Conservation (phyloP, 2,329 filamentous ascomycete genomes). For the Pezicula radicicola region DNA sequence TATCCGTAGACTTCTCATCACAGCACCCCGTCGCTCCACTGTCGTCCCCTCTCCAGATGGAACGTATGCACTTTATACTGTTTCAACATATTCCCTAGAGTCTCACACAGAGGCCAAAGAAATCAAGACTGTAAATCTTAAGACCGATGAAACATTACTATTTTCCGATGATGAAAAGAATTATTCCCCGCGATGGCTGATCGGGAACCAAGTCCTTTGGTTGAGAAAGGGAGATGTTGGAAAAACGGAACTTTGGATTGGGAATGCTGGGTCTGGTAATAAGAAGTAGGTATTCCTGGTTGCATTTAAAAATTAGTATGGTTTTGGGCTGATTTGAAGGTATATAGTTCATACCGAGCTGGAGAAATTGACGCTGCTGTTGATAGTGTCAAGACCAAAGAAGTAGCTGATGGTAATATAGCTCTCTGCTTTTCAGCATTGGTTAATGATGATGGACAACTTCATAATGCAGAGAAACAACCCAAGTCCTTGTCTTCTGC, state of each 20-base stretch:
- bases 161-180: not conserved
- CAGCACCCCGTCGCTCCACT: constrained; percentile 67
- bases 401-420: not conserved
- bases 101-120: not conserved
- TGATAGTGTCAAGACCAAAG: not conserved
- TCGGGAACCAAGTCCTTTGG: constrained; percentile 1
- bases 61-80: constrained; percentile 59
- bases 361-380: not conserved
- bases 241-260: constrained; percentile 3
- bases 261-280: not conserved
- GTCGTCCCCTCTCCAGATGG: constrained; percentile 64
- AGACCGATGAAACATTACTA: not conserved
- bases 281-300: not conserved
- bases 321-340: not conserved
- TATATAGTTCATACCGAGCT: not conserved
- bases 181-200: not conserved
- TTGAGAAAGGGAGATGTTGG: not conserved
- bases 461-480: not conserved
- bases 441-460: not conserved
- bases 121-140: not conserved
- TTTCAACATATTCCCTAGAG: constrained; percentile 74
- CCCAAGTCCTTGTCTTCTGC: not conserved
- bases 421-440: not conserved
- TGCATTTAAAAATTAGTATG: too few relatives aligned
- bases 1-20: constrained; percentile 50